These are phyloP conservation scores for Micromonas commoda DNA, from an alignment of 139 green algal genomes.

Conservation along the genomic window DNA sequence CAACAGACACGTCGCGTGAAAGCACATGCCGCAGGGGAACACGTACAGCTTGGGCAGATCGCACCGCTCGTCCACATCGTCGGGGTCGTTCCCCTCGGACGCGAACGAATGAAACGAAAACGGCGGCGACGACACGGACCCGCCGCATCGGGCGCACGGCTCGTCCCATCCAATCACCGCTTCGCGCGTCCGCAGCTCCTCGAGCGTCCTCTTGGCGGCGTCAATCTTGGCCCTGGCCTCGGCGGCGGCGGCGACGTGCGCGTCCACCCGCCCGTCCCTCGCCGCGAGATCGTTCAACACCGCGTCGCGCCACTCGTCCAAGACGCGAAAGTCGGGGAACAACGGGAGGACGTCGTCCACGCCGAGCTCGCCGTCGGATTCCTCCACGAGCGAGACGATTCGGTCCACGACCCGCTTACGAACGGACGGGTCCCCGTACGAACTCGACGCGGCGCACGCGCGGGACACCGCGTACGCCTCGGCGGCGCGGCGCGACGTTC, in stretches of 20 bases:
- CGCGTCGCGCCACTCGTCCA: background rate
- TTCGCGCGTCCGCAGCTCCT: background rate
- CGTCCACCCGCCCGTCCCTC: no score
- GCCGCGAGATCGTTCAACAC: background rate
- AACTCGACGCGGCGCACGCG: no score
- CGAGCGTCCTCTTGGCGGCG: background rate
- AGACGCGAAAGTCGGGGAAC: background rate
- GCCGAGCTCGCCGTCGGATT: background rate
- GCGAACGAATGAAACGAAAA: background rate
- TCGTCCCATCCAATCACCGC: background rate
- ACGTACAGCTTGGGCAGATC: background rate
- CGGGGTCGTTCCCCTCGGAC: background rate
- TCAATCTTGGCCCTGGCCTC: background rate
- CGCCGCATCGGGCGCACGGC: background rate
- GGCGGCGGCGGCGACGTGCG: background rate
- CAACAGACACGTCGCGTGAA: background rate
- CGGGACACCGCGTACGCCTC: no score
- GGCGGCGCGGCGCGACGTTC: no score
- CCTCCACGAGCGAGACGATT: background rate
- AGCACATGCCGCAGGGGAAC: background rate
- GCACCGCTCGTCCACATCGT: background rate
- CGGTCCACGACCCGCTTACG: background rate
- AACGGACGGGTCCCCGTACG: no score
- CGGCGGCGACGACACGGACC: background rate
- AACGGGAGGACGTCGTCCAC: background rate